phyloP scores from a whole-genome alignment of 768 basidiomycete genomes.

The Lyophyllum shimeji region DNA sequence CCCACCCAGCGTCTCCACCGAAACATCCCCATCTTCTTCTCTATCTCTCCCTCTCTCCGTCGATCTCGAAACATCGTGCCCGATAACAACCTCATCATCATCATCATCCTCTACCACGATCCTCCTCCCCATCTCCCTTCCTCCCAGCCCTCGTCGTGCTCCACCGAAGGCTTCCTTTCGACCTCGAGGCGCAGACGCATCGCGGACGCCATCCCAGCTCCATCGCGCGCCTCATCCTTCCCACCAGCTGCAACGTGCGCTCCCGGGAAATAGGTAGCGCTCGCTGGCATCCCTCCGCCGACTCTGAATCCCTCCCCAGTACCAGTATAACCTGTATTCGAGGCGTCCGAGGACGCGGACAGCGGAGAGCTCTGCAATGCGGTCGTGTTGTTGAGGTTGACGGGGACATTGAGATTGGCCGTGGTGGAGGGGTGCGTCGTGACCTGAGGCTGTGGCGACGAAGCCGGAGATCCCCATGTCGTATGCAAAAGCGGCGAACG shows the following conservation, averaged over 20 bases:
- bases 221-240: background rate
- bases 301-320: constrained; percentile 9
- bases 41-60: background rate
- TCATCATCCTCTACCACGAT: constrained; percentile 47
- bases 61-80: constrained; percentile 8
- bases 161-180: background rate
- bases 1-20: background rate
- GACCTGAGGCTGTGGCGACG: constrained; percentile 22
- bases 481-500: constrained; percentile 40
- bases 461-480: constrained; percentile 35
- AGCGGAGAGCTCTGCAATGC: constrained; percentile 4
- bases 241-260: background rate
- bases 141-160: constrained; percentile 8
- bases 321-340: constrained; percentile 5
- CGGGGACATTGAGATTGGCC: no score
- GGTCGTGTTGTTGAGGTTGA: no score
- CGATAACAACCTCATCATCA: constrained; percentile 17
- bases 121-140: constrained; percentile 25
- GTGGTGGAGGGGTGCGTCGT: constrained; percentile 1
- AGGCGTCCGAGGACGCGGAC: background rate
- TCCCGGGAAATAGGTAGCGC: constrained; percentile 9
- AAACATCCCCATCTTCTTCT: background rate
- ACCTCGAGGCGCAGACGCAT: background rate
- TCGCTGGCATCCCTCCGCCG: constrained; percentile 2
- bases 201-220: background rate